A percentile compares a stretch with the other conserved stretches of the same genome.
These are phyloP conservation scores for Rhodotorula mucilaginosa DNA, from an alignment of 1,284 basidiomycete genomes.

Conservation along the genomic window DNA sequence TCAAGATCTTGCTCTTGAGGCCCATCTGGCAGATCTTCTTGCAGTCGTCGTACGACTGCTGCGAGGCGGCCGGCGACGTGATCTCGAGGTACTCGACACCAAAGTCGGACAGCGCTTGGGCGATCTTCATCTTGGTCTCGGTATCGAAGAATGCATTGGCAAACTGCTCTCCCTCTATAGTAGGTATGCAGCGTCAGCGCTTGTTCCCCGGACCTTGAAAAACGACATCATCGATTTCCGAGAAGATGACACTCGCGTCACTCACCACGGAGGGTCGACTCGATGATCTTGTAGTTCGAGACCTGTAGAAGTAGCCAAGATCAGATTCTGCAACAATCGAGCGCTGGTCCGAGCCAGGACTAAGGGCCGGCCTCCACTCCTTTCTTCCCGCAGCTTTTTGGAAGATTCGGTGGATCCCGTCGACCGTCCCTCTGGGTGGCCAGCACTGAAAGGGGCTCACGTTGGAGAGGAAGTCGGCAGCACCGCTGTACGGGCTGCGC, in stretches of 20 bases:
- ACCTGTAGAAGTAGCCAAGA: conserved; percentile 35
- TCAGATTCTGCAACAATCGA: not conserved
- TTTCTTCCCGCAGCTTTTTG: too few species aligned
- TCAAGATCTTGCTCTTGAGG: conserved; percentile 94
- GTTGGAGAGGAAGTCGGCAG: conserved; percentile 72
- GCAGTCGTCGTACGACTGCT: conserved; percentile 91
- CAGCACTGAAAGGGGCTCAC: conserved; percentile 15
- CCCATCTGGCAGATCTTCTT: conserved; percentile 99
- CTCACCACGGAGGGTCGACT: conserved; percentile 87
- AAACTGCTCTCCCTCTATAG: conserved; percentile 94
- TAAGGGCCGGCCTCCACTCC: too few species aligned
- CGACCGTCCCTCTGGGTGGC: not conserved
- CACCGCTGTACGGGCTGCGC: conserved; percentile 80
- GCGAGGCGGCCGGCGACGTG: conserved; percentile 95
- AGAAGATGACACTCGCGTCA: conserved; percentile 13
- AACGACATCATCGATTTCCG: not conserved
- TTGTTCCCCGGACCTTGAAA: not conserved
- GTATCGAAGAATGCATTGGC: conserved; percentile 99
- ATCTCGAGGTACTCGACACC: conserved; percentile 99
- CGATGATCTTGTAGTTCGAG: conserved; percentile 70
- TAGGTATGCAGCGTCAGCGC: not conserved
- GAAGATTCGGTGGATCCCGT: not conserved
- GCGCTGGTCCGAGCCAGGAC: too few species aligned
- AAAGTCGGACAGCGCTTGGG: conserved; percentile 90
- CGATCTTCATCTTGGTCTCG: conserved; percentile 99